phyloP scores from a whole-genome alignment of 352 stramenopile species.

The Blastocystis sp. region DNA sequence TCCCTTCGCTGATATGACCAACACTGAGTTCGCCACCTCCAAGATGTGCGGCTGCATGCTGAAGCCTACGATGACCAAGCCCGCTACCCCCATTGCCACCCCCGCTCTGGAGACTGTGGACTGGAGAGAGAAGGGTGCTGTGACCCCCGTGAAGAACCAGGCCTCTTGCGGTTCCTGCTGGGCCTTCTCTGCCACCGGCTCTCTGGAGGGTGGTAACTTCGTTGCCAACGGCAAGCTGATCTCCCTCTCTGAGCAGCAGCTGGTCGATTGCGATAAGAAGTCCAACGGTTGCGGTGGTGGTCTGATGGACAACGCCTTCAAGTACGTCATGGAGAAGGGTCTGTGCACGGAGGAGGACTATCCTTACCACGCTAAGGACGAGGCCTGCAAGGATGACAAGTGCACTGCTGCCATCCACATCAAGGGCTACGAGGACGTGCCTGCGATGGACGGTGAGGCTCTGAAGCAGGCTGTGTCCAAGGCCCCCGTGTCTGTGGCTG shows the following conservation, averaged over 20 bases:
- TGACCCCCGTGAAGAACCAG: slow-evolving; percentile 85
- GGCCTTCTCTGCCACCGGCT: slow-evolving; percentile 81
- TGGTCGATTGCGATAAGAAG: slow-evolving; percentile 83
- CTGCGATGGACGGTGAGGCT: slow-evolving; percentile 78
- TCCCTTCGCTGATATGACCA: slow-evolving; percentile 37
- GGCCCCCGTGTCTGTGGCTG: slow-evolving; percentile 88
- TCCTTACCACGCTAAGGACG: slow-evolving; percentile 81
- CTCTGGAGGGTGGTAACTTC: slow-evolving; percentile 79
- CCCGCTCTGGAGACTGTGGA: neutral
- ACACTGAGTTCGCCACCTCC: slow-evolving; percentile 9
- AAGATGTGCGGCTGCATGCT: neutral
- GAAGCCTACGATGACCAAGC: neutral
- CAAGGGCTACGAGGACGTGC: slow-evolving; percentile 83
- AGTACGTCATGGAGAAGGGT: slow-evolving; percentile 79
- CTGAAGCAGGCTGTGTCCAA: slow-evolving; percentile 84
- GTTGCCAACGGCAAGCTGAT: slow-evolving; percentile 78
- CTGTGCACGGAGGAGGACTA: slow-evolving; percentile 90
- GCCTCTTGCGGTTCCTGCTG: slow-evolving; percentile 85
- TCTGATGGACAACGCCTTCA: slow-evolving; percentile 82
- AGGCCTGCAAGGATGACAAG: slow-evolving; percentile 47
- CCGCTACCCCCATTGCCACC: neutral
- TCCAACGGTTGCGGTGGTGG: slow-evolving; percentile 82
- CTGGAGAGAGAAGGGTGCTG: slow-evolving; percentile 15
- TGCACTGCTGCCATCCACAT: slow-evolving; percentile 72
- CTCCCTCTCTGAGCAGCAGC: slow-evolving; percentile 81